These are phyloP conservation scores for Santalum album DNA, from an alignment of 164 flowering plant genomes.

Conservation along the genomic window DNA sequence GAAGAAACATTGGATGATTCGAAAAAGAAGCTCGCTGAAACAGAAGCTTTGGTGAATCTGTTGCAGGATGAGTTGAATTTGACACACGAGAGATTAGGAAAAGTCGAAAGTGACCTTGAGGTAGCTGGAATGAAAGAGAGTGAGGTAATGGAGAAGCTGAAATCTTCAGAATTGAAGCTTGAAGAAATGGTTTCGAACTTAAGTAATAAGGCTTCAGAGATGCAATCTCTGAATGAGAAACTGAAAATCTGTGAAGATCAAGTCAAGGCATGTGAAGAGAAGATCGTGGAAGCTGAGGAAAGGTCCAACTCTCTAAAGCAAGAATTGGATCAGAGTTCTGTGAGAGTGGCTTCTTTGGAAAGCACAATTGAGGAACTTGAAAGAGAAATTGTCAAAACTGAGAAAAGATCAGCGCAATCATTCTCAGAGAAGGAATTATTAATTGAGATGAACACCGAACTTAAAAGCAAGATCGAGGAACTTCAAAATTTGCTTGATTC, in stretches of 20 bases:
- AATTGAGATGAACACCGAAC: slow-evolving; percentile 57
- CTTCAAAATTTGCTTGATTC: slow-evolving; percentile 49
- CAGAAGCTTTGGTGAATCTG: slow-evolving; percentile 41
- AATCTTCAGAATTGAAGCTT: slow-evolving; percentile 50
- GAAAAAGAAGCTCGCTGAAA: slow-evolving; percentile 45
- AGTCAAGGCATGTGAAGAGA: slow-evolving; percentile 31
- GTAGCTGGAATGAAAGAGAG: slow-evolving; percentile 45
- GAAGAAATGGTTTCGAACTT: slow-evolving; percentile 40
- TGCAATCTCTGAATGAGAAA: slow-evolving; percentile 38
- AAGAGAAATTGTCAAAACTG: slow-evolving; percentile 40
- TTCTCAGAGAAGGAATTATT: slow-evolving; percentile 58
- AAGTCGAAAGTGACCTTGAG: slow-evolving; percentile 45
- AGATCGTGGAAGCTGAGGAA: slow-evolving; percentile 33
- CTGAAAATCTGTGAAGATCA: slow-evolving; percentile 43
- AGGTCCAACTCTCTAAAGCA: slow-evolving; percentile 34
- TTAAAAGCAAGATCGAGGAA: slow-evolving; percentile 52
- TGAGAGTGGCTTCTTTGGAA: slow-evolving; percentile 38
- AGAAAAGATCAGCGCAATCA: slow-evolving; percentile 44
- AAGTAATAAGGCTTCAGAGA: slow-evolving; percentile 47
- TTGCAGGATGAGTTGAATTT: slow-evolving; percentile 44
- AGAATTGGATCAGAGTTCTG: slow-evolving; percentile 39
- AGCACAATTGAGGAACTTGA: slow-evolving; percentile 43
- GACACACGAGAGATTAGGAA: slow-evolving; percentile 42
- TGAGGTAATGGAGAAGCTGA: slow-evolving; percentile 55
- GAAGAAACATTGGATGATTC: slow-evolving; percentile 39